Base-by-base conservation (phyloP, 1,139 yeast species). In the Pichia sorboxylosa region DNA sequence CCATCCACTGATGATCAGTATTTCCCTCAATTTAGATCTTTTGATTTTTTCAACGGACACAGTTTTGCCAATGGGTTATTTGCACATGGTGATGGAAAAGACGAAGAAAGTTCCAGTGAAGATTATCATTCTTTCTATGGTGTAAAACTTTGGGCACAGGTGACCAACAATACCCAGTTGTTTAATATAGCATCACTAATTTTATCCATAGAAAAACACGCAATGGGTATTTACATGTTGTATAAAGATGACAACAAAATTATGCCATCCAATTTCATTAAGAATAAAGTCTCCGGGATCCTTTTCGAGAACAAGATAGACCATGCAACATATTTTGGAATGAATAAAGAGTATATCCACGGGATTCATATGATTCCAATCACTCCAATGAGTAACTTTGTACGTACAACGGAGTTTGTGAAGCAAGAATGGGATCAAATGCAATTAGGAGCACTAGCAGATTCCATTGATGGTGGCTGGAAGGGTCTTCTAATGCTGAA, bases 341-440 rank as follows among this genome's bases (percentile, higher is more conserved):
- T 65, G 46, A 65, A 72, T 35, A 51, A 63, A 26, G 90, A 87
- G 55, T 90, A 80, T 54, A 85, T 90, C 34, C 97, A 87, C 49
- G 95, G 96, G 51, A 87, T 90, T 41, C 97, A 90, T 53, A 90
- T 92, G 78, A 65, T 90, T 38, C 94, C 98, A 17, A 63, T 83
- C 30, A 84, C 94, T 0, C 90, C 96, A 0, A 73, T 82, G 13
- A 78, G 95, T 13, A 75, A 92, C 0, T 74, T 68, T 41, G 66
- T 85, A 28, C 69, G 97, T 54, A 62, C 66, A 5, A 70, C 85
- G 2, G 56, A 62, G 1, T 90, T 74, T 55, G 94, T 79, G 13
- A 48, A 63, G 44, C 74, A 85, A 57, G 97, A 90, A 59, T 90
- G 95, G 96, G 29, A 43, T 15, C 61, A 64, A 13, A 61, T 64